A percentile compares a stretch with the other conserved stretches of the same genome.
These are phyloP conservation scores for Scheffersomyces amazonensis DNA, from an alignment of 805 yeast genomes.

Conservation along the genomic window DNA sequence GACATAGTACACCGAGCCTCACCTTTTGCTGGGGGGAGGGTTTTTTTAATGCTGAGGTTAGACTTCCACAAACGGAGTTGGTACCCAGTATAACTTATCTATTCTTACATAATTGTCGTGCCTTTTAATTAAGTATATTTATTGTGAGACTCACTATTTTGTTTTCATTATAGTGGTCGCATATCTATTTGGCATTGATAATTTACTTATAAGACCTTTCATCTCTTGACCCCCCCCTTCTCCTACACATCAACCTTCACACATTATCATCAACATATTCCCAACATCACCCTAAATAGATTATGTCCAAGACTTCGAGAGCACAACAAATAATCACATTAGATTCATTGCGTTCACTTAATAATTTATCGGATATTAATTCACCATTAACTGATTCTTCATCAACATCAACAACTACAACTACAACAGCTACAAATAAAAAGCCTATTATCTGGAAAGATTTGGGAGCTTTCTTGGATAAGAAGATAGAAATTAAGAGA, in stretches of 20 bases:
- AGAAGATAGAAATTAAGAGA: conserved; percentile 28
- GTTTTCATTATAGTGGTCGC: no score
- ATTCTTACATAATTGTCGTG: no score
- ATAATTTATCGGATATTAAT: conserved; percentile 9
- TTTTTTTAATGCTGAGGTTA: neutral
- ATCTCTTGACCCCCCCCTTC: no score
- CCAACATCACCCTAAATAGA: no score
- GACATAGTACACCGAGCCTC: no score
- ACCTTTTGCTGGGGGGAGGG: no score
- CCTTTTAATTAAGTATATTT: no score
- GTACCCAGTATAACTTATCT: no score
- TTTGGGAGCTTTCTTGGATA: conserved; percentile 41
- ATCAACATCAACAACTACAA: neutral
- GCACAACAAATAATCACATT: conserved; percentile 18
- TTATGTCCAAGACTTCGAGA: conserved; percentile 7
- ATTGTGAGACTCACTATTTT: no score
- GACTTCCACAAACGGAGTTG: no score
- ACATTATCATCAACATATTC: neutral
- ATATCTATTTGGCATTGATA: neutral
- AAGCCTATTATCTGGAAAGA: conserved; percentile 43
- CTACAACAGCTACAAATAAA: conserved; percentile 4
- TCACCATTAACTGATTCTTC: neutral
- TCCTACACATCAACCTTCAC: neutral
- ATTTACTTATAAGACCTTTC: neutral
- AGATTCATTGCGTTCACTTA: conserved; percentile 22